Evolutionary conservation across 2,329 filamentous ascomycete genomes (phyloP), one percentile per base, ranked within the genome.

Genomic region (Apiospora kogelbergensis): DNA sequence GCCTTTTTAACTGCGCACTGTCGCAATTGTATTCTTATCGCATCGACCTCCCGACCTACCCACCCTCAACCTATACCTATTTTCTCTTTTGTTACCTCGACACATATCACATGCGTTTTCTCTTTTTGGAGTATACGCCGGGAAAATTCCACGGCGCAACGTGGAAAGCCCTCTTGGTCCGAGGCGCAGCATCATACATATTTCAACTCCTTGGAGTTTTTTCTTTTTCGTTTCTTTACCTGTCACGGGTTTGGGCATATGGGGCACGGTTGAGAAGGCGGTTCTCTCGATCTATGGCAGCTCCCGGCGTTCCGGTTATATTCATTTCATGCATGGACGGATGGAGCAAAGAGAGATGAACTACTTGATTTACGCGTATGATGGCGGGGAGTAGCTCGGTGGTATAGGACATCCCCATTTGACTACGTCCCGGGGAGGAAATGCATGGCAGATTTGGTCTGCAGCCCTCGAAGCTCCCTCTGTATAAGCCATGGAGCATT

Each of bases 131-230:
- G 63, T 37, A 41, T 40, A 42, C 63, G 37, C 11, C 22, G 63
- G 63, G 41, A 44, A 65, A 42, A 65, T 26, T 64, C 37, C 40
- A 24, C 20, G 63, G 63, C 63, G 63, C 41, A 65, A 26, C 30
- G 63, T 42, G 63, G 63, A 60, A 60, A 42, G 63, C 40, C 37
- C 22, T 65, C 63, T 44, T 44, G 37, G 63, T 65, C 63, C 37
- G 63, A 65, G 63, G 63, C 63, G 40, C 63, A 65, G 63, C 63
- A 65, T 41, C 63, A 65, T 65, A 60, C 53, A 60, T 37, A 60
- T 60, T 60, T 60, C 26, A 60, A 60, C 53, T 60, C 30, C 33
- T 3, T 63, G 13, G 22, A 24, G 44, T 24, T 44, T 26, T 65
- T 24, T 44, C 20, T 65, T 64, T 44, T 24, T 65, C 24, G 26